phyloP scores from a whole-genome alignment of 202 grass and related monocot genomes.

The Digitaria exilis region DNA sequence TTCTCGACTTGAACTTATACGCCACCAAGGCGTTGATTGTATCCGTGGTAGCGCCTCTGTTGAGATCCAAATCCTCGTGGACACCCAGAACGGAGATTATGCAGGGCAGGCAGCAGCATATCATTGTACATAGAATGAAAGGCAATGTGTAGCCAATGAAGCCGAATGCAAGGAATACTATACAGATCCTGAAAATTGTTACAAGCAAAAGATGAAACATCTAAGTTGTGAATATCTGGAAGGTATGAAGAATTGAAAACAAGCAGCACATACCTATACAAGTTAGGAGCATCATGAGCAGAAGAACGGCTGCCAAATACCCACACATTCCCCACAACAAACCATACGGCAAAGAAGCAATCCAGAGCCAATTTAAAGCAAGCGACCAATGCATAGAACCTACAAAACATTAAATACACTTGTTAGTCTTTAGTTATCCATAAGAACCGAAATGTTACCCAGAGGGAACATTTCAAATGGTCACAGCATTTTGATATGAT shows the following conservation, averaged over 20 bases:
- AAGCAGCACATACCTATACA: slow-evolving; percentile 67
- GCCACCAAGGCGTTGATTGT: slow-evolving; percentile 77
- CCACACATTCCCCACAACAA: slow-evolving; percentile 98
- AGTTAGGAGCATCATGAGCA: slow-evolving; percentile 75
- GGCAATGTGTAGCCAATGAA: slow-evolving; percentile 85
- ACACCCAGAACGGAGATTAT: slow-evolving; percentile 88
- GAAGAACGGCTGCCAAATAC: slow-evolving; percentile 73
- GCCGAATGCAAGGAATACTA: slow-evolving; percentile 89
- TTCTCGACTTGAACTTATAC: slow-evolving; percentile 77
- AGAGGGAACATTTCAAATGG: slow-evolving; percentile 14
- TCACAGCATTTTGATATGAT: neutral
- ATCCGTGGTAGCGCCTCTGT: slow-evolving; percentile 75
- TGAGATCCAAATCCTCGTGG: slow-evolving; percentile 76
- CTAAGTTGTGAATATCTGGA: neutral
- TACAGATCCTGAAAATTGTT: slow-evolving; percentile 73
- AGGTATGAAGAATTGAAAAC: neutral
- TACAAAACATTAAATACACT: slow-evolving; percentile 38
- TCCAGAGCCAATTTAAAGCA: slow-evolving; percentile 88
- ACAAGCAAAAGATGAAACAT: slow-evolving; percentile 24
- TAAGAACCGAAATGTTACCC: neutral
- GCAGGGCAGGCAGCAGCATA: slow-evolving; percentile 95
- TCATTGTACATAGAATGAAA: slow-evolving; percentile 92
- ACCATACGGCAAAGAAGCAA: slow-evolving; percentile 96
- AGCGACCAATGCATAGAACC: slow-evolving; percentile 74
- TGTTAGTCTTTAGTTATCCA: too few species aligned